phyloP scores from a whole-genome alignment of 2,329 filamentous ascomycete genomes.

The Epichloe festucae region DNA sequence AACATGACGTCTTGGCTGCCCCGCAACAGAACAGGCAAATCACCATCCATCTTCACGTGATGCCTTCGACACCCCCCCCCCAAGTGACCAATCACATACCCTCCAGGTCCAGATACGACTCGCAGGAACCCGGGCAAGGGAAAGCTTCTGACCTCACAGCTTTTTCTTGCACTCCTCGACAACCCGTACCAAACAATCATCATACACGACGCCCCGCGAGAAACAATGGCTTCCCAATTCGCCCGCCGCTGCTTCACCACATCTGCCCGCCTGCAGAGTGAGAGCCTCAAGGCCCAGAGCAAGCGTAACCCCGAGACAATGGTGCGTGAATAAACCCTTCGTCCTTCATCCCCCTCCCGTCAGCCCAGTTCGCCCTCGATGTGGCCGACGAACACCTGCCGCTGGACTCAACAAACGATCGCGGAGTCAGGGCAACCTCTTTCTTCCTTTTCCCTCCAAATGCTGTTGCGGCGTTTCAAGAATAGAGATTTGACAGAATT shows the following conservation, averaged over 20 bases:
- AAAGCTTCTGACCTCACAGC: constrained; percentile 1
- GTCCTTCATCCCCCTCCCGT: constrained; percentile 6
- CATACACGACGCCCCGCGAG: constrained; percentile 8
- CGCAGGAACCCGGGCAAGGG: neutral
- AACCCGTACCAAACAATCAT: neutral
- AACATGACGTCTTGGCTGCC: neutral
- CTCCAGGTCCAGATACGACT: neutral
- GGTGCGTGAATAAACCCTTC: constrained; percentile 27
- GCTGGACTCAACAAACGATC: too few relatives aligned
- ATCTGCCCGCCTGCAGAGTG: constrained; percentile 34
- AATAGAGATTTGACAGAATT: neutral
- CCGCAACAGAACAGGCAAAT: too few relatives aligned
- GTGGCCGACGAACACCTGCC: neutral
- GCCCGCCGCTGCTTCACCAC: constrained; percentile 44
- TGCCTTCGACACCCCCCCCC: too few relatives aligned
- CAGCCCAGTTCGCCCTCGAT: neutral
- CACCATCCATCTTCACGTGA: constrained; percentile 1
- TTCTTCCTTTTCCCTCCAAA: too few relatives aligned
- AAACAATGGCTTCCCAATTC: constrained; percentile 43
- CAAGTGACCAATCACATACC: constrained; percentile 1
- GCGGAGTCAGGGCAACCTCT: too few relatives aligned
- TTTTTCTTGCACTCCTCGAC: neutral
- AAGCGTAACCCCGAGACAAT: constrained; percentile 39
- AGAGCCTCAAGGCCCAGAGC: constrained; percentile 42
- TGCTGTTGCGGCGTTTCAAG: neutral